Base-by-base conservation (phyloP, 116 monocot genomes). In the Iris pallida region DNA sequence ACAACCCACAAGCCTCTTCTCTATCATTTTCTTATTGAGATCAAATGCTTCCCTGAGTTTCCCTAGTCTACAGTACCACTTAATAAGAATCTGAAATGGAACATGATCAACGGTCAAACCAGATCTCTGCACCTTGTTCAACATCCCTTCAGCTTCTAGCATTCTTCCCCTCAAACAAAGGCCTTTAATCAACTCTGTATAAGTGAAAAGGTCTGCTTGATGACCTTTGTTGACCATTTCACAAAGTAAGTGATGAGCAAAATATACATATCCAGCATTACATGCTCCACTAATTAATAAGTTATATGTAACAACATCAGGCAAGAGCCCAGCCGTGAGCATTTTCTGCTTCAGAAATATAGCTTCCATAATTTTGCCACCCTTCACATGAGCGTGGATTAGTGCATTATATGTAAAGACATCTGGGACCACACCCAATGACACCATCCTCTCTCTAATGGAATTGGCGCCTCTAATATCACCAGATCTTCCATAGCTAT, bases 261-360 rank as follows among this genome's bases (percentile, higher is more conserved):
- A 46, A 70, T 55, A 67, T 20, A 64, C 68, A 16, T 73, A 45
- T 30, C 76, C 81, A 55, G 57, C 30, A 54, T 62, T 76, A 66
- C 81, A 87, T 54, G 82, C 77, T 49, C 73, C 83, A 59, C n/a
- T 45, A 42, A 90, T 84, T 57, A 90, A 71, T 45, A 90, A 72
- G 75, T 90, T 90, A 69, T 82, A 90, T 55, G 90, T 86, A 61
- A 86, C 79, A 15, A 87, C 79, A 87, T 90, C 87, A 48, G 90
- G 90, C 30, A 30, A 30, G 30, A 30, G 30, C 30, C 30, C 30
- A 30, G 3, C 30, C 3, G 30, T 30, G 3, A 30, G 30, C 30
- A 30, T 30, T 30, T 30, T 30, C 30, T 30, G 30, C 30, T 30
- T 30, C 30, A 30, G 30, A 11, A 46, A 42, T 16, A 79, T 45